Evolutionary conservation across 176 grass and related monocot genomes (phyloP).

Genomic region (Cenchrus purpureus): DNA sequence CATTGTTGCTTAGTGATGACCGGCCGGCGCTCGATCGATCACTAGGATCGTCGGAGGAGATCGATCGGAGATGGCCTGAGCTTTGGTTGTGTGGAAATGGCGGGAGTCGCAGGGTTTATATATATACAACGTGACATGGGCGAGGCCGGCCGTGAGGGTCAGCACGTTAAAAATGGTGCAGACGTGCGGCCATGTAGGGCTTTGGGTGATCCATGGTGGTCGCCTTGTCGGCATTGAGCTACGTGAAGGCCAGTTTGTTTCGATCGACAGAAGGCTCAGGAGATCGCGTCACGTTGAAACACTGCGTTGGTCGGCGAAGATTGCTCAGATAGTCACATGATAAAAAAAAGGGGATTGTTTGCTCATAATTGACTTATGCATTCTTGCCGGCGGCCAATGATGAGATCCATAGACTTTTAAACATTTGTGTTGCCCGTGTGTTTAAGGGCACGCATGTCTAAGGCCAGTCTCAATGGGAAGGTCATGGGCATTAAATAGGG

Average conservation of each 20-base stretch:
- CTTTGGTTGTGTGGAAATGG: constrained; percentile 14
- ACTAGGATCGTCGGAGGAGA: background rate
- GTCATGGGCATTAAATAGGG: too few relatives aligned
- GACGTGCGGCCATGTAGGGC: constrained; percentile 54
- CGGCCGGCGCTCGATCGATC: background rate
- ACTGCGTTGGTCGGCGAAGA: background rate
- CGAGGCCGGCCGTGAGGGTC: background rate
- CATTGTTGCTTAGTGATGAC: constrained; percentile 25
- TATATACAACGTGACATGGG: background rate
- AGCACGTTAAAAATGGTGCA: background rate
- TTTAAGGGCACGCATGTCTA: background rate
- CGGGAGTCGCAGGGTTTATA: constrained; percentile 24
- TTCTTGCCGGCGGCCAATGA: background rate
- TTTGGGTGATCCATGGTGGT: background rate
- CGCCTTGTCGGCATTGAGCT: constrained; percentile 8
- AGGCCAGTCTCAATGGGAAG: too few relatives aligned
- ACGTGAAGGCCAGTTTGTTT: constrained; percentile 53
- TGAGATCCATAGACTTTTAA: background rate
- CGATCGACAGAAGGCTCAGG: background rate
- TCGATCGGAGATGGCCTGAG: background rate
- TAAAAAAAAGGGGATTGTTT: background rate
- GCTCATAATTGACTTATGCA: background rate
- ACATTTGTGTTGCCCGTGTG: background rate
- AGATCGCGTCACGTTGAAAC: background rate
- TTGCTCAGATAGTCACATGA: background rate